Evolutionary conservation across 2,329 filamentous ascomycete species (phyloP).

Genomic region (Juglanconis juglandina): DNA sequence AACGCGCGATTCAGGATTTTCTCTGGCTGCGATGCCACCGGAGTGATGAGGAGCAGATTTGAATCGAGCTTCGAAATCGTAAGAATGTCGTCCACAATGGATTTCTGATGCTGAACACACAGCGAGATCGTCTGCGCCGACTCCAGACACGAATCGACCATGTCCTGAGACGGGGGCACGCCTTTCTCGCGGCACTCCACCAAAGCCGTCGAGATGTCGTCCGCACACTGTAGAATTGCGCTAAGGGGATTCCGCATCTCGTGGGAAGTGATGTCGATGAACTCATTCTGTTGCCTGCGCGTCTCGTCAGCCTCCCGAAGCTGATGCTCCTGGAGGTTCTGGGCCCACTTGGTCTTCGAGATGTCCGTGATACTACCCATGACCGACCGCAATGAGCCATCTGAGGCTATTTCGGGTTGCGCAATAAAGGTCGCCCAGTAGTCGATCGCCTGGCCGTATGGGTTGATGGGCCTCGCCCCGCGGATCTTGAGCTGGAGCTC

Average conservation of each 20-base stretch:
- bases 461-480: slow-evolving; percentile 27
- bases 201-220: slow-evolving; percentile 43
- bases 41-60: slow-evolving; percentile 53
- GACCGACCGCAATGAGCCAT: slow-evolving; percentile 33
- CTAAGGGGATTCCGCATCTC: slow-evolving; percentile 53
- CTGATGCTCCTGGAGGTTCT: slow-evolving; percentile 34
- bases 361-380: slow-evolving; percentile 43
- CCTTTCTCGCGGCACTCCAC: slow-evolving; percentile 23
- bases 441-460: slow-evolving; percentile 37
- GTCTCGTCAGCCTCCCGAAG: slow-evolving; percentile 36
- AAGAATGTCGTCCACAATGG: slow-evolving; percentile 46
- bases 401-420: slow-evolving; percentile 29
- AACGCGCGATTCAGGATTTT: slow-evolving; percentile 50
- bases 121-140: slow-evolving; percentile 54
- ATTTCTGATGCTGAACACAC: slow-evolving; percentile 56
- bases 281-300: slow-evolving; percentile 51
- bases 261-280: slow-evolving; percentile 50
- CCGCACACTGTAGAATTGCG: slow-evolving; percentile 55
- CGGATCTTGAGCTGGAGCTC: slow-evolving; percentile 41
- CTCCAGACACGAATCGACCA: slow-evolving; percentile 47
- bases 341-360: slow-evolving; percentile 40
- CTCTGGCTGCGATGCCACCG: slow-evolving; percentile 49
- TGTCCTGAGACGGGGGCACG: slow-evolving; percentile 23
- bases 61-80: slow-evolving; percentile 52
- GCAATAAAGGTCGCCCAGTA: slow-evolving; percentile 41